A percentile compares a stretch with the other conserved stretches of the same genome.
Conservation (phyloP, 2,329 filamentous ascomycete species). For the Westerdykella aurantiaca region DNA sequence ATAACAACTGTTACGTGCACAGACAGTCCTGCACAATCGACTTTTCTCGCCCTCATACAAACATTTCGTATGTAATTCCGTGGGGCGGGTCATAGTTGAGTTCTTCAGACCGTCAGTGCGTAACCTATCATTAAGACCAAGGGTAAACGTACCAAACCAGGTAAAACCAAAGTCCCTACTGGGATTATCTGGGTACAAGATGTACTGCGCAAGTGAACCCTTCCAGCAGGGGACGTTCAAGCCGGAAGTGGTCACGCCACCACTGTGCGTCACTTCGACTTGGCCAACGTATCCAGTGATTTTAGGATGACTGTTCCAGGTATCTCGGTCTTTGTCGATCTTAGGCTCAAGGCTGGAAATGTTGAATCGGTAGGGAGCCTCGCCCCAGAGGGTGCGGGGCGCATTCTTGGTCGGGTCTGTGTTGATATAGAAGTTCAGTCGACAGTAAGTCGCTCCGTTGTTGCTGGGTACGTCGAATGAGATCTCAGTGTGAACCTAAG, state of each 20-base stretch:
- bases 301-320: conserved; percentile 22
- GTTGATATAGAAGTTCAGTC: conserved; percentile 23
- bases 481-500: conserved; percentile 22
- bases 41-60: background rate
- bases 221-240: conserved; percentile 19
- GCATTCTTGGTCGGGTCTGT: conserved; percentile 12
- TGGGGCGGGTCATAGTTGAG: conserved; percentile 19
- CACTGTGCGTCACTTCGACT: conserved; percentile 12
- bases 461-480: conserved; percentile 29
- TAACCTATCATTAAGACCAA: background rate
- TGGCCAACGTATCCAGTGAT: conserved; percentile 12
- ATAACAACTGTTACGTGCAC: too few relatives aligned
- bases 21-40: too few relatives aligned
- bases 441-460: conserved; percentile 15
- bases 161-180: conserved; percentile 13
- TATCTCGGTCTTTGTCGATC: conserved; percentile 25
- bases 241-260: conserved; percentile 8
- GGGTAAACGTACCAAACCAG: conserved; percentile 19
- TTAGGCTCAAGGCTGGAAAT: conserved; percentile 14
- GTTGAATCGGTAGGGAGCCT: conserved; percentile 19
- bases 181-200: conserved; percentile 18
- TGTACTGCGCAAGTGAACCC: conserved; percentile 21
- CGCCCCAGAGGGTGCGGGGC: conserved; percentile 16
- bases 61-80: conserved; percentile 30
- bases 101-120: conserved; percentile 10